Conservation (phyloP, 495 filamentous ascomycete genomes). For the Oidiodendron maius region DNA sequence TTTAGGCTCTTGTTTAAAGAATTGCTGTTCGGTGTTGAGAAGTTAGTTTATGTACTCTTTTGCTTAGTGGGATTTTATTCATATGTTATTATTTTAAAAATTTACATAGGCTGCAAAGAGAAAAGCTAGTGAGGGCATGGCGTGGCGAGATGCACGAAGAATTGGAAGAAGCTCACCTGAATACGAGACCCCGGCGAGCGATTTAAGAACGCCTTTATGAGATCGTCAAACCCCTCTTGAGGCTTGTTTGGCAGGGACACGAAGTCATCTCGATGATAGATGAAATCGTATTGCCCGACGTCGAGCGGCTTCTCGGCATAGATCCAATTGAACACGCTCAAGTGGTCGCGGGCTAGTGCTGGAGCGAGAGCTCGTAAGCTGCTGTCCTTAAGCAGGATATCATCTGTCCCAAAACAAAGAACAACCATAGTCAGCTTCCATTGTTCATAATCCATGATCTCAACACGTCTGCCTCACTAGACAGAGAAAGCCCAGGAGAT, state of each 20-base stretch:
- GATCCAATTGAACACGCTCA: slow-evolving; percentile 1
- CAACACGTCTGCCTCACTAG: no score
- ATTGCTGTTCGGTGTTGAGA: no score
- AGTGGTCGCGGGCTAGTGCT: not conserved
- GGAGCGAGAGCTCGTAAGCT: not conserved
- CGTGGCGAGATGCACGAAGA: no score
- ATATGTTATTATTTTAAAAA: no score
- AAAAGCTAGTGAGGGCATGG: no score
- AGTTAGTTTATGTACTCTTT: no score
- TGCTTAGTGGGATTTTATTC: no score
- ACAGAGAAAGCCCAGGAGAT: no score
- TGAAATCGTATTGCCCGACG: slow-evolving; percentile 1
- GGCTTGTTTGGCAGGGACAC: not conserved
- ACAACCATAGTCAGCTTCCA: no score
- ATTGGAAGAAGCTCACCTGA: not conserved
- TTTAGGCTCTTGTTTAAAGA: not conserved
- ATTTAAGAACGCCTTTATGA: not conserved
- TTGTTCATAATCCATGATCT: no score
- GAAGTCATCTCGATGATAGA: slow-evolving; percentile 5
- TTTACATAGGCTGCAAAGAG: no score
- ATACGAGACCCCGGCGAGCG: not conserved
- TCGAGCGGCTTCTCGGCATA: slow-evolving; percentile 2
- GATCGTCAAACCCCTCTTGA: not conserved
- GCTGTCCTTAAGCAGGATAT: not conserved
- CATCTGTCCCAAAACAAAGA: no score